phyloP scores from a whole-genome alignment of 345 rosid genomes.

The Noccaea bulbosa region DNA sequence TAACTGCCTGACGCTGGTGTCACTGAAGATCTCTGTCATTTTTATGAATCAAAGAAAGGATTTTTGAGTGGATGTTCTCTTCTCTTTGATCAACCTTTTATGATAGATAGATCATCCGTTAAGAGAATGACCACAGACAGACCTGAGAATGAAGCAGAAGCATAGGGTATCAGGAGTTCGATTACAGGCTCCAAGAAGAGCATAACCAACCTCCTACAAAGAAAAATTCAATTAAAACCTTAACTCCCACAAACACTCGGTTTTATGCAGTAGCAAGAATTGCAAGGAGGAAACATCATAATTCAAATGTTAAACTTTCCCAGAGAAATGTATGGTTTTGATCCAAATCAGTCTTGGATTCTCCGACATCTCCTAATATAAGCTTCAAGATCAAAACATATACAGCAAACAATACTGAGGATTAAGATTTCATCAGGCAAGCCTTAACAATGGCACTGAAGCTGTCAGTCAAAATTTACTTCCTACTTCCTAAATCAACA shows the following conservation, averaged over 20 bases:
- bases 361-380: background rate
- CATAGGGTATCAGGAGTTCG: slow-evolving; percentile 30
- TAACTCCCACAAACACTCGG: too few species aligned
- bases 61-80: slow-evolving; percentile 2
- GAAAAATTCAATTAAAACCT: too few species aligned
- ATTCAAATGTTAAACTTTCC: background rate
- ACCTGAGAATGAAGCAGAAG: slow-evolving; percentile 47
- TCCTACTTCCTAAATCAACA: background rate
- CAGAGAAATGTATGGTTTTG: background rate
- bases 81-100: background rate
- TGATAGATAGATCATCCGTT: background rate
- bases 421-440: background rate
- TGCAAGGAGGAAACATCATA: background rate
- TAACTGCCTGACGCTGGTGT: slow-evolving; percentile 55
- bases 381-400: background rate
- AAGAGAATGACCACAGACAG: slow-evolving; percentile 13
- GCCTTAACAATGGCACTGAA: background rate
- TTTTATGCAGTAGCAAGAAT: too few species aligned
- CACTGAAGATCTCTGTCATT: slow-evolving; percentile 56
- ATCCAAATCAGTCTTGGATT: slow-evolving; percentile 3
- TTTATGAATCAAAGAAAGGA: slow-evolving; percentile 3
- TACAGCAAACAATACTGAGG: background rate
- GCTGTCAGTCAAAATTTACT: background rate
- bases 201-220: slow-evolving; percentile 25
- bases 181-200: slow-evolving; percentile 19